A percentile compares a stretch with the other conserved stretches of the same genome.
Evolutionary conservation across 192 early-diverging fungal species (phyloP).

Genomic region (Physocladia obscura): DNA sequence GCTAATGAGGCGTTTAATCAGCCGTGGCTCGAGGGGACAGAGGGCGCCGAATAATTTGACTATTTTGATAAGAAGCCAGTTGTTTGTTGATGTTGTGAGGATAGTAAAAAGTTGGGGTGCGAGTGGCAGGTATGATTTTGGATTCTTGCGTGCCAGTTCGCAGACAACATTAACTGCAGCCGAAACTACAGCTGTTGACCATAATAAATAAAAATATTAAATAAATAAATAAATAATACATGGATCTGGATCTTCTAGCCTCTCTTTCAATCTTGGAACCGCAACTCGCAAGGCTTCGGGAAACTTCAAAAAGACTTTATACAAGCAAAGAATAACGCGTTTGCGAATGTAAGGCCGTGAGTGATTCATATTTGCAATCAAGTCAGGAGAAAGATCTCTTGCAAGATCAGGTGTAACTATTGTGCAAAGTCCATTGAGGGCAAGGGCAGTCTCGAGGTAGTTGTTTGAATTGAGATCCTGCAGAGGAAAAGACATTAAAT

Average conservation of each 20-base stretch:
- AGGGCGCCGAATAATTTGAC: constrained; percentile 95
- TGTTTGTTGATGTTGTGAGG: constrained; percentile 86
- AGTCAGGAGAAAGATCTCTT: constrained; percentile 81
- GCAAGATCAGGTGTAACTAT: constrained; percentile 91
- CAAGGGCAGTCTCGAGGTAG: constrained; percentile 80
- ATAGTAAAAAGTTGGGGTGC: constrained; percentile 93
- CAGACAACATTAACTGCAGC: constrained; percentile 95
- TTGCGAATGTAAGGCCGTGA: constrained; percentile 93
- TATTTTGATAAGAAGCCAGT: constrained; percentile 99
- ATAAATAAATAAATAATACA: constrained; percentile 46
- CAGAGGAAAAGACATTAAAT: no score
- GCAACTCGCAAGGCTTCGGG: constrained; percentile 82
- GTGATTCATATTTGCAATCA: constrained; percentile 84
- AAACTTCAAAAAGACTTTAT: constrained; percentile 85
- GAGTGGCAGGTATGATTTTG: constrained; percentile 88
- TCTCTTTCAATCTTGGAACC: constrained; percentile 81
- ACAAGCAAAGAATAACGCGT: constrained; percentile 82
- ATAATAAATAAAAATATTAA: no score
- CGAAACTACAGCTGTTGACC: constrained; percentile 76
- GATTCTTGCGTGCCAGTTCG: constrained; percentile 90
- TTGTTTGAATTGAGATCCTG: constrained; percentile 87
- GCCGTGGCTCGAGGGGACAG: constrained; percentile 87
- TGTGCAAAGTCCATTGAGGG: constrained; percentile 86
- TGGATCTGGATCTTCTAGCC: constrained; percentile 87
- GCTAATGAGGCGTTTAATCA: constrained; percentile 83